These are phyloP conservation scores for Xylaria telfairii DNA, from an alignment of 495 filamentous ascomycete genomes.

Conservation along the genomic window DNA sequence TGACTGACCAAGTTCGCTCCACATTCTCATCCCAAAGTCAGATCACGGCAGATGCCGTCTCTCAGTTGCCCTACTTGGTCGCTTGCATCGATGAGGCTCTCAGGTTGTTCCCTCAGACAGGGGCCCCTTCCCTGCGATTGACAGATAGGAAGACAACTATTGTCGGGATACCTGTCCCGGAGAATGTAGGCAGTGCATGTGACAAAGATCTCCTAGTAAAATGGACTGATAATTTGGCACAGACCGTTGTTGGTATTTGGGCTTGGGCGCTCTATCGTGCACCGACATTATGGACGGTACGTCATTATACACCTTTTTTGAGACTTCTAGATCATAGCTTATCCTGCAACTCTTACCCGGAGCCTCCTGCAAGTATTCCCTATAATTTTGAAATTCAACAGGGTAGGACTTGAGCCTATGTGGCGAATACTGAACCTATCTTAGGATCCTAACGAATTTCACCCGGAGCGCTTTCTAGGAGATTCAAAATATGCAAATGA, in stretches of 20 bases:
- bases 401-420: too few species aligned
- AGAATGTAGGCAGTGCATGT: slow-evolving; percentile 34
- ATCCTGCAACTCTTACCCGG: too few species aligned
- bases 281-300: slow-evolving; percentile 24
- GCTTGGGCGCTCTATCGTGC: slow-evolving; percentile 26
- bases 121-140: slow-evolving; percentile 48
- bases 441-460: slow-evolving; percentile 7
- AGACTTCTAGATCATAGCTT: background rate
- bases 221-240: background rate
- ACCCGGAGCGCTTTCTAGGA: background rate
- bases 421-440: background rate
- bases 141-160: slow-evolving; percentile 50
- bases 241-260: slow-evolving; percentile 28
- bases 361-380: too few species aligned
- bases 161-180: slow-evolving; percentile 49
- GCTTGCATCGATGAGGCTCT: slow-evolving; percentile 61
- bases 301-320: background rate
- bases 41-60: slow-evolving; percentile 46
- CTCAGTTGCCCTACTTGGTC: slow-evolving; percentile 52
- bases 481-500: slow-evolving; percentile 20
- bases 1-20: slow-evolving; percentile 53
- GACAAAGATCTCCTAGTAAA: background rate
- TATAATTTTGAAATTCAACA: too few species aligned
- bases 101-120: slow-evolving; percentile 57
- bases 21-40: slow-evolving; percentile 50